A percentile compares a stretch with the other conserved stretches of the same genome.
phyloP scores from a whole-genome alignment of 176 grass and related monocot genomes.

The Ensete ventricosum region DNA sequence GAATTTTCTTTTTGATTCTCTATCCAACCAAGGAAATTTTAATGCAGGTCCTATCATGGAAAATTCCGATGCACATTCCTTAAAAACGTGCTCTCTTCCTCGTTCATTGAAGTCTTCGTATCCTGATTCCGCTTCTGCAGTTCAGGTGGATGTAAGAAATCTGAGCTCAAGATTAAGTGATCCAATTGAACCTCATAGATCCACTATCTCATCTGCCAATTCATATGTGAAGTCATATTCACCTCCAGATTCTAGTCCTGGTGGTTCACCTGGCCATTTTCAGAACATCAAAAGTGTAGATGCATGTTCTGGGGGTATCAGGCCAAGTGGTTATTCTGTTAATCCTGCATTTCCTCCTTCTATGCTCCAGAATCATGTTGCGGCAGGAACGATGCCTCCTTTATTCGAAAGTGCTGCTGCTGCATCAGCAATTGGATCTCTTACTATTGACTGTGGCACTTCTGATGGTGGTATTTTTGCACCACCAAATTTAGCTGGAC shows the following conservation, averaged over 20 bases:
- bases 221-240: conserved; percentile 60
- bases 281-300: conserved; percentile 49
- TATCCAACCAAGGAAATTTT: conserved; percentile 24
- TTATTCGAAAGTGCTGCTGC: conserved; percentile 48
- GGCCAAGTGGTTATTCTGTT: conserved; percentile 36
- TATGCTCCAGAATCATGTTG: conserved; percentile 44
- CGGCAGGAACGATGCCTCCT: conserved; percentile 37
- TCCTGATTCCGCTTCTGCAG: conserved; percentile 30
- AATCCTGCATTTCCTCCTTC: conserved; percentile 32
- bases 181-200: conserved; percentile 33
- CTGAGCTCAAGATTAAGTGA: conserved; percentile 28
- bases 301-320: conserved; percentile 46
- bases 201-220: conserved; percentile 25
- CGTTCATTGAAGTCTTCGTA: conserved; percentile 48
- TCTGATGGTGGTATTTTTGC: conserved; percentile 39
- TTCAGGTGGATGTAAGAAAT: conserved; percentile 40
- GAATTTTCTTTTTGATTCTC: conserved; percentile 38
- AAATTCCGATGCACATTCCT: conserved; percentile 42
- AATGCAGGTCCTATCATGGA: conserved; percentile 30
- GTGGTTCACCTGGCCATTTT: conserved; percentile 62
- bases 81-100: conserved; percentile 34
- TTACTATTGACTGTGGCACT: conserved; percentile 35
- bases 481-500: conserved; percentile 38
- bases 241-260: conserved; percentile 49
- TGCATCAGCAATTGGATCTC: conserved; percentile 35